Percentiles rank a stretch among this genome's conserved stretches.
Conservation (phyloP, 371 early-diverging fungal genomes). For the Circinella minor region DNA sequence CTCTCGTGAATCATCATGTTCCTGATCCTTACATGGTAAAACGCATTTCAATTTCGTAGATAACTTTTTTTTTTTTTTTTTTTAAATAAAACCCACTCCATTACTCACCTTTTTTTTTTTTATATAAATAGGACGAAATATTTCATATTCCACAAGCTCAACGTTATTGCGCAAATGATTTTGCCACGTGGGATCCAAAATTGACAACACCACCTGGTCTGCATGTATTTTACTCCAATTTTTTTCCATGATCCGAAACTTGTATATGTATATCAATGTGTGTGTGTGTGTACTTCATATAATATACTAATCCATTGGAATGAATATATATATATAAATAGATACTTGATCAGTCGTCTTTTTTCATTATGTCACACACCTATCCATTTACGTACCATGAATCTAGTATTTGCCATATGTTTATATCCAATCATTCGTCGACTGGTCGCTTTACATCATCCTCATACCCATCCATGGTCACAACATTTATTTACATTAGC, state of each 20-base stretch:
- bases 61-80: neutral
- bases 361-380: conserved; percentile 17
- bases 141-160: conserved; percentile 95
- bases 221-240: conserved; percentile 3
- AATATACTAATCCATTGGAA: no score
- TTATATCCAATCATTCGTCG: conserved; percentile 50
- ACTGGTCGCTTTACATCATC: conserved; percentile 43
- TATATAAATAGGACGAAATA: conserved; percentile 78
- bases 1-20: conserved; percentile 40
- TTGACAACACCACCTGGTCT: conserved; percentile 95
- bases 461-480: conserved; percentile 19
- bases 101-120: neutral
- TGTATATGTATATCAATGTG: no score
- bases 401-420: conserved; percentile 57
- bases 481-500: conserved; percentile 55
- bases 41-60: neutral
- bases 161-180: conserved; percentile 79
- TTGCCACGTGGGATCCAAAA: conserved; percentile 84
- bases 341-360: conserved; percentile 54
- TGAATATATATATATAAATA: conserved; percentile 23
- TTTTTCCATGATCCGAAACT: neutral
- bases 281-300: no score
- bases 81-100: no score
- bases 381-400: conserved; percentile 53
- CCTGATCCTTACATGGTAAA: conserved; percentile 71